Conservation (phyloP, 495 filamentous ascomycete genomes). For the Trichoderma virens region DNA sequence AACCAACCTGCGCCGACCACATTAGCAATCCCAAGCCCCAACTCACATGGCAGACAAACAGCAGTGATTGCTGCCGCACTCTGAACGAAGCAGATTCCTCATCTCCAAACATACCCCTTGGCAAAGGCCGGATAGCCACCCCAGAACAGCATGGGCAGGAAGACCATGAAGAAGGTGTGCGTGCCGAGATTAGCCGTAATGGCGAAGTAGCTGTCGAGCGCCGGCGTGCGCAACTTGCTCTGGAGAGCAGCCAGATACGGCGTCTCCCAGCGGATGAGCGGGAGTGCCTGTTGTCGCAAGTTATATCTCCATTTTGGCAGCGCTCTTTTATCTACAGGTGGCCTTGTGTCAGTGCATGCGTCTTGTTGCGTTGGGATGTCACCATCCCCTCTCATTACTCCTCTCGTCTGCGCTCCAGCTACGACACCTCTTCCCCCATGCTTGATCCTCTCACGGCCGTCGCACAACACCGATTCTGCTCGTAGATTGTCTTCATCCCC, state of each 20-base stretch:
- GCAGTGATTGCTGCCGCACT: background rate
- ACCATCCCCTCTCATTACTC: background rate
- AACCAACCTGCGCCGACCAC: conserved; percentile 52
- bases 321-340: conserved; percentile 62
- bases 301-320: conserved; percentile 86
- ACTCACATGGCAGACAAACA: background rate
- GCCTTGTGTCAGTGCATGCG: conserved; percentile 7
- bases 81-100: background rate
- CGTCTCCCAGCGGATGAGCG: conserved; percentile 88
- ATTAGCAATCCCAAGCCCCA: background rate
- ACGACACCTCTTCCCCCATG: background rate
- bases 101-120: conserved; percentile 55
- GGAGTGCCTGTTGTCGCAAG: conserved; percentile 72
- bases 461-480: background rate
- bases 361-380: background rate
- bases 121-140: conserved; percentile 75
- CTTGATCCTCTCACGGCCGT: background rate
- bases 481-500: background rate
- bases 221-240: conserved; percentile 64
- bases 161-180: conserved; percentile 97
- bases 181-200: conserved; percentile 95
- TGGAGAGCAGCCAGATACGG: conserved; percentile 85
- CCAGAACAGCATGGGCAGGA: conserved; percentile 91
- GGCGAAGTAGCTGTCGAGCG: conserved; percentile 91
- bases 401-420: background rate